Base-by-base conservation (phyloP, 805 yeast species). In the Suhomyces faveliae region DNA sequence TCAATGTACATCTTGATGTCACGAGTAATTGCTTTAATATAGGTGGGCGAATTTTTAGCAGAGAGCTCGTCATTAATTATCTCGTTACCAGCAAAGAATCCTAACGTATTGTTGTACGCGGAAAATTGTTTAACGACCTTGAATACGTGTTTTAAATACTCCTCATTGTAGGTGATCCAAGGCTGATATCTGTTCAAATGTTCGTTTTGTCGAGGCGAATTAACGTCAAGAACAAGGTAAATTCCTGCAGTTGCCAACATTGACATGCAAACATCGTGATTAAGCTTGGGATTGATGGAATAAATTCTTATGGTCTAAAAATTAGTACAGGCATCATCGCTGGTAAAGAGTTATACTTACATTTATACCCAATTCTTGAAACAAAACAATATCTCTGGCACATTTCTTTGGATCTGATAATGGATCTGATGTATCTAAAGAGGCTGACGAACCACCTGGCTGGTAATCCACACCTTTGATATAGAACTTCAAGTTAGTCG, bases 381-480 rank as follows among this genome's bases (percentile, higher is more conserved):
- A 87, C 22, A 90, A 69, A 12, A 76, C 71, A 17, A 89, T 81
- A 63, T 92, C 98, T 55, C 97, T 78, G 4, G 91, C 85, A 70
- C 98, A 92, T 15, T 66, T 59, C 10, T 76, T 68, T 3, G 83
- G 76, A 58, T 89, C 85, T 2, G 96, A 85, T 38, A 92, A 72
- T 0, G 97, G 96, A 61, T 92, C 98, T 8, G 56, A 62, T 5
- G 58, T 51, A 3, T 59, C 66, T n/a, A 71, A 71, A 20, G 83
- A 83, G 0, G 84, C 91, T 0, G 96, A 84, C 0, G 96, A 84
- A 0, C 97, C 98, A 8, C 97, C 97, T 0, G 97, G 97, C 61
- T 92, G 97, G 62, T 91, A 91, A 64, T 92, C 98, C 1, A 92
- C 87, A 15, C 98, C 98, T 64, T 80, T 84, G 30, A 91, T 77